phyloP scores from a whole-genome alignment of 306 rosid genomes.

The Chamaecrista fasciculata region DNA sequence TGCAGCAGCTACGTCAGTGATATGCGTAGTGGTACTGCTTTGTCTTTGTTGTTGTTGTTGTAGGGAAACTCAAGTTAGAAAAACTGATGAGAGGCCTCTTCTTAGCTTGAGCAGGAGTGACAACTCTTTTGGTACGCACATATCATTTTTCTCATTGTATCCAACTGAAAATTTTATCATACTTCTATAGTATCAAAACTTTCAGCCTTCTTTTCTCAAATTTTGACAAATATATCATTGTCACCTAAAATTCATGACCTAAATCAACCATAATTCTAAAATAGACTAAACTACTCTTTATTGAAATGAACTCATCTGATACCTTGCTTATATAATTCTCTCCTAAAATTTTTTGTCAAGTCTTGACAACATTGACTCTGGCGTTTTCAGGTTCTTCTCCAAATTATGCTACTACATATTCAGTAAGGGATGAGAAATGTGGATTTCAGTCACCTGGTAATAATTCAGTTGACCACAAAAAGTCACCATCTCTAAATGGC shows the following conservation, averaged over 20 bases:
- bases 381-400: constrained; percentile 58
- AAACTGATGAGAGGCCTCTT: constrained; percentile 85
- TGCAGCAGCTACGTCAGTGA: constrained; percentile 60
- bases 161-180: not conserved
- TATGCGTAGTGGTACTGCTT: constrained; percentile 59
- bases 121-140: constrained; percentile 73
- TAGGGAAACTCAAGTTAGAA: constrained; percentile 37
- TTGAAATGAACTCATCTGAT: not conserved
- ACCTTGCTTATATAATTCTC: too few relatives aligned
- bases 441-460: constrained; percentile 53
- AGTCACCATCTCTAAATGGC: constrained; percentile 3
- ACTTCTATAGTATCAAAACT: not conserved
- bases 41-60: constrained; percentile 47
- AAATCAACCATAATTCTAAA: not conserved
- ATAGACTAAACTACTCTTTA: not conserved
- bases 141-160: constrained; percentile 19
- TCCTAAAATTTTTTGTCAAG: too few relatives aligned
- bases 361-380: constrained; percentile 27
- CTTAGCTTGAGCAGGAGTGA: constrained; percentile 73
- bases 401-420: constrained; percentile 42
- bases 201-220: not conserved
- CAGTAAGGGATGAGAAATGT: constrained; percentile 55
- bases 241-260: not conserved
- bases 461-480: constrained; percentile 38
- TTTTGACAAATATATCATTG: not conserved